These are phyloP conservation scores for Austropuccinia psidii DNA, from an alignment of 1,284 basidiomycete species.

Conservation along the genomic window DNA sequence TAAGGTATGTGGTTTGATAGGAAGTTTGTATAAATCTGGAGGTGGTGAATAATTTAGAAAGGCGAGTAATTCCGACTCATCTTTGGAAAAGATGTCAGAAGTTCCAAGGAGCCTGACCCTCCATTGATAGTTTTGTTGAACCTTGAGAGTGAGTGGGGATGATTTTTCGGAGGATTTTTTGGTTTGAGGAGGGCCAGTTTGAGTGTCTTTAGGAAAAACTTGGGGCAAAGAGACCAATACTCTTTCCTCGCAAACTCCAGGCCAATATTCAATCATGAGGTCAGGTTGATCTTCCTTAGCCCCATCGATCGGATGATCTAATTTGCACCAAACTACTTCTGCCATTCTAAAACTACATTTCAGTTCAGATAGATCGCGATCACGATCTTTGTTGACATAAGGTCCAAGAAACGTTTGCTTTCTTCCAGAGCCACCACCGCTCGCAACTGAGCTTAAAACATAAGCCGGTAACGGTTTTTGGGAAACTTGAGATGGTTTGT, in stretches of 20 bases:
- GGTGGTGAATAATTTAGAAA: conserved; percentile 6
- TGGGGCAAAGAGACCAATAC: neutral
- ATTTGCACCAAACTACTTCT: conserved; percentile 65
- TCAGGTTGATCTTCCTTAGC: conserved; percentile 46
- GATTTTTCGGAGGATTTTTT: neutral
- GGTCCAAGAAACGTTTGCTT: conserved; percentile 39
- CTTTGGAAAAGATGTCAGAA: conserved; percentile 36
- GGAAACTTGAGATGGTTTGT: conserved; percentile 37
- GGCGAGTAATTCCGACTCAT: neutral
- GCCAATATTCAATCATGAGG: conserved; percentile 60
- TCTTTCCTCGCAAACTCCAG: conserved; percentile 54
- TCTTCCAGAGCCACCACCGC: neutral
- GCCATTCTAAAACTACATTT: conserved; percentile 58
- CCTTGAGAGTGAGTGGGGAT: conserved; percentile 29
- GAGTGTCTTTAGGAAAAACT: neutral
- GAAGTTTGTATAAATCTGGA: conserved; percentile 35
- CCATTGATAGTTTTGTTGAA: conserved; percentile 32
- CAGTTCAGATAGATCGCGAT: conserved; percentile 47
- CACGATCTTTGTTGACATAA: conserved; percentile 38
- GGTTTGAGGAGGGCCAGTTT: neutral
- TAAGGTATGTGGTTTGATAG: conserved; percentile 16
- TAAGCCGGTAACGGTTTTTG: neutral
- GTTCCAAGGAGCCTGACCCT: conserved; percentile 28
- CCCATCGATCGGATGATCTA: conserved; percentile 54
- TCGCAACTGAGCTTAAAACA: neutral